Evolutionary conservation across 2,329 filamentous ascomycete genomes (phyloP).

Genomic region (Thermochaetoides dissita): DNA sequence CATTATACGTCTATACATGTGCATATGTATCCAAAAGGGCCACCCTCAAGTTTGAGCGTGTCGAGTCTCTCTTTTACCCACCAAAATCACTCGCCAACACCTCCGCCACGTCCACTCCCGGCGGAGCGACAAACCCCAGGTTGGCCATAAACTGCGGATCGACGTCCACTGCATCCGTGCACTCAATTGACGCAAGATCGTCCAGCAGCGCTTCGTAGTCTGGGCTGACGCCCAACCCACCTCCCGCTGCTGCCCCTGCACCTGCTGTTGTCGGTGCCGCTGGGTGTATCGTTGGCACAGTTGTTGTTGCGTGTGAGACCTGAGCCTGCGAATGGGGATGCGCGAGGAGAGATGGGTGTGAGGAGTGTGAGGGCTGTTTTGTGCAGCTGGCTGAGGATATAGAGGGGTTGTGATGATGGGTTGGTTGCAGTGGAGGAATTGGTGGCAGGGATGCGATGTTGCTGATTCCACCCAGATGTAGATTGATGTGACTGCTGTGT

Average conservation of each 20-base stretch:
- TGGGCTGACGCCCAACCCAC: slow-evolving; percentile 15
- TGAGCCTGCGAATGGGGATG: too few relatives aligned
- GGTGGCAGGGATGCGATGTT: too few relatives aligned
- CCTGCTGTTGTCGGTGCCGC: too few relatives aligned
- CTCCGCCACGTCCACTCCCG: slow-evolving; percentile 29
- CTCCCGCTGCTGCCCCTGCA: too few relatives aligned
- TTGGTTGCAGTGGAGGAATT: background rate
- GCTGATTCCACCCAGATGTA: background rate
- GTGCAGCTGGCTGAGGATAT: too few relatives aligned
- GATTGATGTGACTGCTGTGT: background rate
- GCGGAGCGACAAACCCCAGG: slow-evolving; percentile 36
- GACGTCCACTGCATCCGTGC: slow-evolving; percentile 33
- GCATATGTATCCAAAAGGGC: too few relatives aligned
- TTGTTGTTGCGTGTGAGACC: too few relatives aligned
- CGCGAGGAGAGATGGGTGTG: background rate
- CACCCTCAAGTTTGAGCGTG: too few relatives aligned
- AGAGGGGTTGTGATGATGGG: background rate
- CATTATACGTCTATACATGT: too few relatives aligned
- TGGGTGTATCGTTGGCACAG: too few relatives aligned
- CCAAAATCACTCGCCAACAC: slow-evolving; percentile 24
- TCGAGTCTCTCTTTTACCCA: too few relatives aligned
- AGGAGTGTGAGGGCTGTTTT: background rate
- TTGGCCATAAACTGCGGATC: slow-evolving; percentile 55
- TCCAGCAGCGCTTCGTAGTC: slow-evolving; percentile 40
- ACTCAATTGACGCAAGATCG: slow-evolving; percentile 37